A percentile compares a stretch with the other conserved stretches of the same genome.
Evolutionary conservation across 257 asterid species (phyloP).

Genomic region (Solanum chilense): DNA sequence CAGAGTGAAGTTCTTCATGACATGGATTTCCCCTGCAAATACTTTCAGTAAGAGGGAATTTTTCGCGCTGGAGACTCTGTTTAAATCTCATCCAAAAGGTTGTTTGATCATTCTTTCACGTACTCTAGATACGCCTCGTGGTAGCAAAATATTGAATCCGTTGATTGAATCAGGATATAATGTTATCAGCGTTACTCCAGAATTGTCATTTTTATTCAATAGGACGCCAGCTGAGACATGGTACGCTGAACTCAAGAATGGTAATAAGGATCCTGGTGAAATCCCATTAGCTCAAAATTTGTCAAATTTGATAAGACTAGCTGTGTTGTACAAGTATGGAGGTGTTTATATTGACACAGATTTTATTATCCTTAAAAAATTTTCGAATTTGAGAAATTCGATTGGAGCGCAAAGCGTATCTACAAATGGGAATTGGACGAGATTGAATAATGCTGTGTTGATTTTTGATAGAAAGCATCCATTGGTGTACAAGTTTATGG

Average conservation of each 20-base stretch:
- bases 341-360: constrained; percentile 69
- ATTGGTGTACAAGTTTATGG: constrained; percentile 42
- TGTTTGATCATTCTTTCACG: constrained; percentile 50
- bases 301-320: constrained; percentile 63
- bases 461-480: constrained; percentile 53
- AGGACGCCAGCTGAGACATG: constrained; percentile 48
- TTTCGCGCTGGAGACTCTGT: constrained; percentile 39
- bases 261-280: constrained; percentile 40
- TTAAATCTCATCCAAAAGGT: constrained; percentile 24
- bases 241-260: constrained; percentile 39
- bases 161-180: constrained; percentile 29
- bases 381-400: constrained; percentile 42
- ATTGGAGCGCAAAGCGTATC: constrained; percentile 61
- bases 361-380: constrained; percentile 43
- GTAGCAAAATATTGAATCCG: constrained; percentile 30
- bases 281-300: constrained; percentile 59
- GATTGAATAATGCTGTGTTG: constrained; percentile 65
- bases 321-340: constrained; percentile 54
- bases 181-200: constrained; percentile 30
- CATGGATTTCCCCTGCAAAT: constrained; percentile 14
- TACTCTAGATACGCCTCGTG: constrained; percentile 41
- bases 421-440: constrained; percentile 52
- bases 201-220: constrained; percentile 19
- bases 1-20: constrained; percentile 12
- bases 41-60: constrained; percentile 36